Conservation (phyloP, 352 stramenopile species). For the Thraustochytrium striatum region DNA sequence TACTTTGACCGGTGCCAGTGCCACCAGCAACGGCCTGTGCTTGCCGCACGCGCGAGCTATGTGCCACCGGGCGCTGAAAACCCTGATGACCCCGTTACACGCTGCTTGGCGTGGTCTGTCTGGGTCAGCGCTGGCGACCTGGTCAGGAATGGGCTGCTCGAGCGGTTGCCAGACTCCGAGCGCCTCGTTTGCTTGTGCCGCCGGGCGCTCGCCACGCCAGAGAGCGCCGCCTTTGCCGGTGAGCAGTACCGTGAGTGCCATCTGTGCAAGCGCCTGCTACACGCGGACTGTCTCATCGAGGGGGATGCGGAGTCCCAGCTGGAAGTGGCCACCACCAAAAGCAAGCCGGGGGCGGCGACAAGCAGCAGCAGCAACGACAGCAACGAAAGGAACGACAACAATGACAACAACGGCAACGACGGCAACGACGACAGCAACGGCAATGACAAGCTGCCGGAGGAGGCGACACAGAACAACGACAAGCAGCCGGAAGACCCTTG, state of each 20-base stretch:
- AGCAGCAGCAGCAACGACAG: background rate
- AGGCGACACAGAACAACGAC: no score
- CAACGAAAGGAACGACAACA: background rate
- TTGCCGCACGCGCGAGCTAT: background rate
- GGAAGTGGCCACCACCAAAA: background rate
- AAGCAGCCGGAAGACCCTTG: no score
- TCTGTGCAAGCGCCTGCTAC: background rate
- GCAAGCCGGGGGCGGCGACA: background rate
- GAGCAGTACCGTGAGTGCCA: background rate
- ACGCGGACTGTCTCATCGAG: conserved; percentile 9
- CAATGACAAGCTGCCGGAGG: no score
- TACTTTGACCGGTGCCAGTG: conserved; percentile 26
- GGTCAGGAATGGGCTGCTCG: background rate
- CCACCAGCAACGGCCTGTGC: background rate
- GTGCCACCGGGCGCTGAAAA: background rate
- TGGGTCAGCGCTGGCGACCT: conserved; percentile 1
- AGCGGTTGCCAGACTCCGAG: background rate
- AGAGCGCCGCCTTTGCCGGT: background rate
- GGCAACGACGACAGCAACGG: no score
- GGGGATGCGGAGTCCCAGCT: background rate
- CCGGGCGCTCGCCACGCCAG: background rate
- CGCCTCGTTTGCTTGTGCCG: conserved; percentile 25
- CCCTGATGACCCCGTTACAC: background rate
- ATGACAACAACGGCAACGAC: background rate
- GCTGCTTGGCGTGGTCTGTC: background rate